Evolutionary conservation across 2,329 filamentous ascomycete genomes (phyloP).

Genomic region (Fusarium anguioides): DNA sequence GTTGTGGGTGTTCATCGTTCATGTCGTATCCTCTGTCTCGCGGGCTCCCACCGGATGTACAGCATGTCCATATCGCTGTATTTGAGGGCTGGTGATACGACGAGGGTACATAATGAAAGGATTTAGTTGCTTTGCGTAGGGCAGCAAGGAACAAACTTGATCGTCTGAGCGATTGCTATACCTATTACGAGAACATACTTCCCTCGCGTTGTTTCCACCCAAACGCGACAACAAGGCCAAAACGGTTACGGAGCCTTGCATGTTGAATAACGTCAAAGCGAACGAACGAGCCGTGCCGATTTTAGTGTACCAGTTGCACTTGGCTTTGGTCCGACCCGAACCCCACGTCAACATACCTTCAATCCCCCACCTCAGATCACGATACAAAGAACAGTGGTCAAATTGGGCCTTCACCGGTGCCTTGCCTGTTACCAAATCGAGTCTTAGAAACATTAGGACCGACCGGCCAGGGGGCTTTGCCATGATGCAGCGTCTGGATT

Average conservation of each 20-base stretch:
- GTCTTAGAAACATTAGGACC: neutral
- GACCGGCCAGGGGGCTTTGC: constrained; percentile 14
- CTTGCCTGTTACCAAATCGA: constrained; percentile 6
- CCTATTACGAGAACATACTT: constrained; percentile 8
- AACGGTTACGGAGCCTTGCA: constrained; percentile 14
- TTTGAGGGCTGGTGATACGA: neutral
- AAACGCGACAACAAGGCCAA: constrained; percentile 31
- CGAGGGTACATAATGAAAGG: neutral
- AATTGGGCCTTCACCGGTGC: constrained; percentile 39
- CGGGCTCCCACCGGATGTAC: neutral
- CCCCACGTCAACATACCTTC: constrained; percentile 17
- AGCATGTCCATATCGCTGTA: neutral
- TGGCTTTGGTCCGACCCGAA: constrained; percentile 15
- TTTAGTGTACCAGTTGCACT: constrained; percentile 9
- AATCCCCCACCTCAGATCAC: constrained; percentile 6
- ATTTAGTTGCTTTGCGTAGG: neutral
- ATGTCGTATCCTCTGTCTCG: neutral
- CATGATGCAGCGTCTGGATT: constrained; percentile 24
- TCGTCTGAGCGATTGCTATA: neutral
- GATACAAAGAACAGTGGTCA: constrained; percentile 4
- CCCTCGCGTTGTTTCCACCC: constrained; percentile 29
- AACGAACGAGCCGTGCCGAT: constrained; percentile 10
- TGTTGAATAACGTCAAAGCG: constrained; percentile 9
- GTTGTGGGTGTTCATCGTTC: neutral
- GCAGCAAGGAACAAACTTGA: neutral